Evolutionary conservation across 2,329 filamentous ascomycete species (phyloP).

Genomic region (Claviceps pazoutovae): DNA sequence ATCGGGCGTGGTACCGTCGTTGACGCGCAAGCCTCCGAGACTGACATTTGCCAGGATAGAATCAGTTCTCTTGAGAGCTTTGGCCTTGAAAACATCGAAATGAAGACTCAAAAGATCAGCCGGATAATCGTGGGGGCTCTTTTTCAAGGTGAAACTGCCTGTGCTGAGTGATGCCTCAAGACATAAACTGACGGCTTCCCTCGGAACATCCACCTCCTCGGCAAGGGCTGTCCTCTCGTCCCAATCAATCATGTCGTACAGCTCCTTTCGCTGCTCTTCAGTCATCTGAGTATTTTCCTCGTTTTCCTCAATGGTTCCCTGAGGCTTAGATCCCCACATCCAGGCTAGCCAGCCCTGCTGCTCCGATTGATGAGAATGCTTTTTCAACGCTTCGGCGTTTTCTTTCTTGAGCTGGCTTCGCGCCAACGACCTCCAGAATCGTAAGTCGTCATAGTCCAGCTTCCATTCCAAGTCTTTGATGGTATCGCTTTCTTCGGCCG

Average conservation of each 20-base stretch:
- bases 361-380: conserved; percentile 37
- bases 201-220: conserved; percentile 76
- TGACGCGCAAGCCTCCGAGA: conserved; percentile 82
- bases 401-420: conserved; percentile 93
- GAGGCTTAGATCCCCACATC: conserved; percentile 73
- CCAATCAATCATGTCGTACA: conserved; percentile 97
- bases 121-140: conserved; percentile 44
- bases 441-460: conserved; percentile 82
- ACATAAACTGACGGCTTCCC: conserved; percentile 85
- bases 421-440: conserved; percentile 92
- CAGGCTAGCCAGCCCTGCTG: conserved; percentile 84
- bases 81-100: conserved; percentile 89
- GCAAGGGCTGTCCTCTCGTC: conserved; percentile 86
- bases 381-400: conserved; percentile 75
- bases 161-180: conserved; percentile 87
- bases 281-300: conserved; percentile 76
- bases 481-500: conserved; percentile 55
- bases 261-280: conserved; percentile 87
- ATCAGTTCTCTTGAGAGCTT: conserved; percentile 77
- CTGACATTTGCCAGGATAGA: conserved; percentile 81
- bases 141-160: conserved; percentile 87
- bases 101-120: conserved; percentile 79
- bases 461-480: conserved; percentile 72
- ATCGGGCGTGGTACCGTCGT: conserved; percentile 86
- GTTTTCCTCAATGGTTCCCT: conserved; percentile 41